Conservation (phyloP, 2,329 filamentous ascomycete genomes). For the Colletotrichum falcatum region DNA sequence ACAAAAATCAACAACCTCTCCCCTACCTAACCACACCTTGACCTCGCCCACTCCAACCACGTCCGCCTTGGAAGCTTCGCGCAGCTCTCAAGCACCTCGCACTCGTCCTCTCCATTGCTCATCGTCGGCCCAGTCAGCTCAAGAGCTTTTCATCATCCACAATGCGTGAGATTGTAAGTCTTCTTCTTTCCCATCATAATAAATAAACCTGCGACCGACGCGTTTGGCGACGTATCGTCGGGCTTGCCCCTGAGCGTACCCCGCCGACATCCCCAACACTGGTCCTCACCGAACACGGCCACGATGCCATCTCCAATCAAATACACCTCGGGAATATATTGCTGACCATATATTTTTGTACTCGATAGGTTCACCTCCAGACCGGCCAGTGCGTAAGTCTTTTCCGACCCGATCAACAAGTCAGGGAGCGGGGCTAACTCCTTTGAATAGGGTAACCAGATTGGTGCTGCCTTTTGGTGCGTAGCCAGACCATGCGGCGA, state of each 20-base stretch:
- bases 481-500: slow-evolving; percentile 49
- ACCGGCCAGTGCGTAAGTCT: slow-evolving; percentile 96
- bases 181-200: slow-evolving; percentile 35
- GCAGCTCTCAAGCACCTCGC: slow-evolving; percentile 49
- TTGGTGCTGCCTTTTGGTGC: slow-evolving; percentile 99
- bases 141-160: slow-evolving; percentile 53
- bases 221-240: slow-evolving; percentile 49
- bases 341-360: slow-evolving; percentile 67
- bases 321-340: slow-evolving; percentile 34
- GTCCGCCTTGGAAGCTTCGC: slow-evolving; percentile 41
- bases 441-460: slow-evolving; percentile 92
- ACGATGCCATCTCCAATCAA: not conserved
- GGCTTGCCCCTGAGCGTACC: slow-evolving; percentile 50
- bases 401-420: slow-evolving; percentile 20
- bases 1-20: slow-evolving; percentile 54
- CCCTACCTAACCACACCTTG: slow-evolving; percentile 43
- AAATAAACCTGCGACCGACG: slow-evolving; percentile 52
- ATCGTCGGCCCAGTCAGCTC: slow-evolving; percentile 43
- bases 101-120: slow-evolving; percentile 43
- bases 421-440: slow-evolving; percentile 51
- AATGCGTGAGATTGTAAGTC: slow-evolving; percentile 78
- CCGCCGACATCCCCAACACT: slow-evolving; percentile 36
- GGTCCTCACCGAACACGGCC: slow-evolving; percentile 5
- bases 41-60: slow-evolving; percentile 45
- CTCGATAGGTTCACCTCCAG: slow-evolving; percentile 93